phyloP scores from a whole-genome alignment of 73 alveolate genomes.

The Paramecium sexaurelia region DNA sequence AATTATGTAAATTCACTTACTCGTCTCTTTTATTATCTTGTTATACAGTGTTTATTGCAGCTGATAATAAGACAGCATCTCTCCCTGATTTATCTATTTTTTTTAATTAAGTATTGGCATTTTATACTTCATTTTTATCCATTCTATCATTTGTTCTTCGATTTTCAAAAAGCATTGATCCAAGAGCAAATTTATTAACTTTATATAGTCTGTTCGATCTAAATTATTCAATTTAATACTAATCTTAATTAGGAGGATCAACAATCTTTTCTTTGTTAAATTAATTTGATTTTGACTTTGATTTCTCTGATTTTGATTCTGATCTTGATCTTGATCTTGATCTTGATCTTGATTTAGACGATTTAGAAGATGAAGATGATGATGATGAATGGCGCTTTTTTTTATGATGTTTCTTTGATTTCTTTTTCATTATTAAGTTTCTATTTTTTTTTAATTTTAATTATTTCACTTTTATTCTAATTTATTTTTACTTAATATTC shows the following conservation, averaged over 20 bases:
- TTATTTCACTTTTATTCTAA: neutral
- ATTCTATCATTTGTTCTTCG: slow-evolving; percentile 33
- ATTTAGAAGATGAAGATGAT: slow-evolving; percentile 5
- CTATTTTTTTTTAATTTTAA: neutral
- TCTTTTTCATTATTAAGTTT: neutral
- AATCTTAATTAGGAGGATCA: neutral
- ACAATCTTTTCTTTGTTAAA: neutral
- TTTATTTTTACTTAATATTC: neutral
- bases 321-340: neutral
- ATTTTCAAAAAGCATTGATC: slow-evolving; percentile 24
- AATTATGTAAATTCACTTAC: neutral
- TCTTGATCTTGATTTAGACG: neutral
- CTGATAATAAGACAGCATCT: slow-evolving; percentile 25
- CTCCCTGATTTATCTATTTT: slow-evolving; percentile 42
- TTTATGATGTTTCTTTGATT: slow-evolving; percentile 36
- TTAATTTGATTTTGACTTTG: neutral
- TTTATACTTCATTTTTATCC: slow-evolving; percentile 7
- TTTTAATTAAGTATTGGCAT: neutral
- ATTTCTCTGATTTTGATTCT: neutral
- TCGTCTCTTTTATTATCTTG: neutral
- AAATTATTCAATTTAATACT: neutral
- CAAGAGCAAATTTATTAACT: slow-evolving; percentile 37
- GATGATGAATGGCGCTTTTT: slow-evolving; percentile 5
- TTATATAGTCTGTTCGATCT: neutral
- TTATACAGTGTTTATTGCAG: slow-evolving; percentile 32